These are phyloP conservation scores for Citrullus colocynthis DNA, from an alignment of 306 rosid genomes.

Conservation along the genomic window DNA sequence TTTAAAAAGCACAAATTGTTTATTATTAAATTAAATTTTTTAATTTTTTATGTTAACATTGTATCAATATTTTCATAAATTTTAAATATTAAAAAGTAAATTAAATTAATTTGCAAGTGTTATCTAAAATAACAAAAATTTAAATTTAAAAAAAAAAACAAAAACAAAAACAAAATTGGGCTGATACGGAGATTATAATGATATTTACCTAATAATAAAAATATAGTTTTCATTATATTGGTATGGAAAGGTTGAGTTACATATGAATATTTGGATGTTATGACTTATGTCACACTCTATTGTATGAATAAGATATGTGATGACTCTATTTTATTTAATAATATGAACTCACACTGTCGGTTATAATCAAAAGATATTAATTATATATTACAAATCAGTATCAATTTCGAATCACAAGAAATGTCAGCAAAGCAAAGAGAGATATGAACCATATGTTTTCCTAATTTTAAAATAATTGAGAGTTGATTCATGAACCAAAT, in stretches of 20 bases:
- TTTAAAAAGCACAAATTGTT: no score
- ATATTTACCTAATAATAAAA: neutral
- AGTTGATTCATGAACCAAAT: neutral
- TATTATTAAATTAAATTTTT: no score
- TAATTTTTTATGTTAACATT: no score
- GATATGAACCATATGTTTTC: neutral
- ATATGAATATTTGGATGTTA: neutral
- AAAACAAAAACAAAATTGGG: no score
- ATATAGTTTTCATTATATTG: neutral
- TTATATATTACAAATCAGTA: neutral
- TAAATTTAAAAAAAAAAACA: no score
- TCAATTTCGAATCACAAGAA: neutral
- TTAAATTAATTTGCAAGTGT: no score
- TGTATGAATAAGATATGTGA: neutral
- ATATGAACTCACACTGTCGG: neutral
- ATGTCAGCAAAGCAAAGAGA: neutral
- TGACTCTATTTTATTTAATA: neutral
- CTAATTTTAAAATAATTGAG: neutral
- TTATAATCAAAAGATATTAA: neutral
- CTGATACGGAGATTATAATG: no score
- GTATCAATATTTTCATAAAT: no score
- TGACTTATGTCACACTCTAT: neutral
- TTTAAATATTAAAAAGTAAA: no score
- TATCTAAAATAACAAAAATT: no score
- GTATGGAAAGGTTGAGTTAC: neutral